A percentile compares a stretch with the other conserved stretches of the same genome.
Evolutionary conservation across 305 asterid species (phyloP).

Genomic region (Withania somnifera): DNA sequence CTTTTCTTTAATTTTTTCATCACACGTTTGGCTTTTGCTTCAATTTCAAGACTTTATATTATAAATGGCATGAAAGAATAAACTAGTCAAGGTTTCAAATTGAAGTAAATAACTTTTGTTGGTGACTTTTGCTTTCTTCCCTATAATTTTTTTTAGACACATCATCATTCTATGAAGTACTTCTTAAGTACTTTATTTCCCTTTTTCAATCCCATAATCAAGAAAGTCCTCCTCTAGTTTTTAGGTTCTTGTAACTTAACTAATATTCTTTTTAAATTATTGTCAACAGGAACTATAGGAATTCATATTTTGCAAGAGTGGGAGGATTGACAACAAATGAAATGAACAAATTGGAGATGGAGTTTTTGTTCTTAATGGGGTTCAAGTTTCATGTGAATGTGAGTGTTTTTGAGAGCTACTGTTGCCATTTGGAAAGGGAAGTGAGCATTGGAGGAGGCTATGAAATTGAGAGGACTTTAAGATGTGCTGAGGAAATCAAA

Average conservation of each 20-base stretch:
- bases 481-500: slow-evolving; percentile 88
- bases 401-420: slow-evolving; percentile 80
- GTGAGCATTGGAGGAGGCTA: slow-evolving; percentile 90
- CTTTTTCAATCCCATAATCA: neutral
- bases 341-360: slow-evolving; percentile 60
- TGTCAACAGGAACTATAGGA: slow-evolving; percentile 66
- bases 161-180: neutral
- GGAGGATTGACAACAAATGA: slow-evolving; percentile 68
- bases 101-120: neutral
- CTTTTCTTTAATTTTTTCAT: neutral
- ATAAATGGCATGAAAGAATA: neutral
- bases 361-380: slow-evolving; percentile 66
- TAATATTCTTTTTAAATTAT: neutral
- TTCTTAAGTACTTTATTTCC: neutral
- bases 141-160: neutral
- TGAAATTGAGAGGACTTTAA: slow-evolving; percentile 71
- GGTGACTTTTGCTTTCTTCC: neutral
- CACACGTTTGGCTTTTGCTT: neutral
- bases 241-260: neutral
- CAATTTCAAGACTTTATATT: neutral
- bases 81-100: neutral
- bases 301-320: slow-evolving; percentile 79
- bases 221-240: neutral
- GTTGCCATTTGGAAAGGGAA: slow-evolving; percentile 91
- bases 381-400: slow-evolving; percentile 88